A percentile compares a stretch with the other conserved stretches of the same genome.
phyloP scores from a whole-genome alignment of 441 rosid genomes.

The Adansonia madagascariensis region DNA sequence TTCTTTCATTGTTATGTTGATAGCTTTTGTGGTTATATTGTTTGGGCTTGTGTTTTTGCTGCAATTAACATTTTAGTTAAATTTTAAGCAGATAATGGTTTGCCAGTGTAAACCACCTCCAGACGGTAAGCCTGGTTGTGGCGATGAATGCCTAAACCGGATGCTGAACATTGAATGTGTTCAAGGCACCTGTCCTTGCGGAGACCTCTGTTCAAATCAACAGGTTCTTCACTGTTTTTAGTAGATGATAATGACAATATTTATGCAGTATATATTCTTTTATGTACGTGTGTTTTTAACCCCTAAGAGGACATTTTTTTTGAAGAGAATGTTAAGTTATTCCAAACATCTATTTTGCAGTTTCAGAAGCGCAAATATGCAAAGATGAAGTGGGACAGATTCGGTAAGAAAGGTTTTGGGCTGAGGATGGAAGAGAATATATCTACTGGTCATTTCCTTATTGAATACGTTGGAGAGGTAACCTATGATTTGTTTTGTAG shows the following conservation, averaged over 20 bases:
- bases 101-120: conserved; percentile 81
- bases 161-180: conserved; percentile 97
- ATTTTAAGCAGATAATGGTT: conserved; percentile 80
- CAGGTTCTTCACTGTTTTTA: conserved; percentile 54
- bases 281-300: conserved; percentile 19
- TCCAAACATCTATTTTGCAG: conserved; percentile 54
- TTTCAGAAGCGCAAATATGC: conserved; percentile 88
- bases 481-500: conserved; percentile 16
- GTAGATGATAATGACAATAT: conserved; percentile 8
- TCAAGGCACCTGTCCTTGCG: conserved; percentile 91
- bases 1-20: conserved; percentile 8
- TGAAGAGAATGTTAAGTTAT: conserved; percentile 29
- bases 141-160: conserved; percentile 94
- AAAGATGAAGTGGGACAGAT: conserved; percentile 69
- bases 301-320: conserved; percentile 8
- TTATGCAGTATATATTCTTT: conserved; percentile 2
- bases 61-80: conserved; percentile 26
- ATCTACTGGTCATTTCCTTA: conserved; percentile 77
- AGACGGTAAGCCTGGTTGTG: conserved; percentile 75
- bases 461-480: conserved; percentile 99
- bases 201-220: conserved; percentile 79
- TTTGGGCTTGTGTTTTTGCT: conserved; percentile 37
- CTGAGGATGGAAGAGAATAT: conserved; percentile 76
- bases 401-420: conserved; percentile 97
- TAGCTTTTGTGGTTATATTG: conserved; percentile 21